These are phyloP conservation scores for Eimeria necatrix DNA, from an alignment of 169 alveolate genomes.

Conservation along the genomic window DNA sequence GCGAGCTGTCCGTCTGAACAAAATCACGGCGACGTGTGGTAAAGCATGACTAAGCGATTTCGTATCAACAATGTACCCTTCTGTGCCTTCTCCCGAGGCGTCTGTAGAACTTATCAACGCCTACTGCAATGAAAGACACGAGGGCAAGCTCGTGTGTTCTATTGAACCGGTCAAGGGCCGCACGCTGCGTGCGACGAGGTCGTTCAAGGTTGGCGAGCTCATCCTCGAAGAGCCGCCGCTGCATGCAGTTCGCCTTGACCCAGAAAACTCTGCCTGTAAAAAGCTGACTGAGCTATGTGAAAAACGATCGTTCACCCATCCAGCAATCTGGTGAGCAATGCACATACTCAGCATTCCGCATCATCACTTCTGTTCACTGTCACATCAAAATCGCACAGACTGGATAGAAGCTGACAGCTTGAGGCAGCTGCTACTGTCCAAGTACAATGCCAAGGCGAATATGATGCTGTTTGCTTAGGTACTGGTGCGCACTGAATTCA, in stretches of 20 bases:
- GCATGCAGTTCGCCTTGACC: constrained; percentile 73
- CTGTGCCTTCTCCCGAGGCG: not conserved
- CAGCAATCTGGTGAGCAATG: constrained; percentile 65
- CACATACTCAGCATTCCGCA: not conserved
- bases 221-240: constrained; percentile 76
- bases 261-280: constrained; percentile 13
- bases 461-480: constrained; percentile 14
- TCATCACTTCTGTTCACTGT: no score
- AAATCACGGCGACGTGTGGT: no score
- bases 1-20: no score
- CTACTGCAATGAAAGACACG: constrained; percentile 55
- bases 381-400: not conserved
- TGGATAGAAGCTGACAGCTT: no score
- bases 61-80: no score
- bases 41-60: no score
- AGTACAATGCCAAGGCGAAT: no score
- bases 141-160: constrained; percentile 44
- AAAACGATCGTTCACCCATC: constrained; percentile 4
- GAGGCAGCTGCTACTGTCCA: no score
- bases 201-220: constrained; percentile 4
- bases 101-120: constrained; percentile 14
- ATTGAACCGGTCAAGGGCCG: constrained; percentile 59
- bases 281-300: constrained; percentile 27
- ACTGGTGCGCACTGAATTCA: constrained; percentile 81
- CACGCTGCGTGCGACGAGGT: constrained; percentile 5